phyloP scores from a whole-genome alignment of 1,139 yeast species.

The Hyphopichia khmerensis region DNA sequence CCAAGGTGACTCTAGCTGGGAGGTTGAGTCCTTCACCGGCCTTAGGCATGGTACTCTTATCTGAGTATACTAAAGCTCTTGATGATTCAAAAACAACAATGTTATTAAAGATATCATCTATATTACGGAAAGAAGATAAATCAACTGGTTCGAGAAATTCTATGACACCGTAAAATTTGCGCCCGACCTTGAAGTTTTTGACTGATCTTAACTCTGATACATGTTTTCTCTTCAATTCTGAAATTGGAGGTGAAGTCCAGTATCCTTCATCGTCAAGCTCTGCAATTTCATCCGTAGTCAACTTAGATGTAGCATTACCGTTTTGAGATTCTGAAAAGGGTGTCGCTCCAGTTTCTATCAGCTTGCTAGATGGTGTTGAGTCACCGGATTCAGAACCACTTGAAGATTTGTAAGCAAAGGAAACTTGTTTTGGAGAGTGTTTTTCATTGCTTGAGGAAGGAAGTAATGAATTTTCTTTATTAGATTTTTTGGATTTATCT shows the following conservation, averaged over 20 bases:
- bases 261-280: conserved; percentile 65
- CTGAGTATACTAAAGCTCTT: conserved; percentile 73
- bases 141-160: conserved; percentile 83
- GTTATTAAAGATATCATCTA: conserved; percentile 65
- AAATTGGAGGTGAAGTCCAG: conserved; percentile 80
- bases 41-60: conserved; percentile 57
- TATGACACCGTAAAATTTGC: conserved; percentile 73
- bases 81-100: conserved; percentile 61
- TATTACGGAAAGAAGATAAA: conserved; percentile 59
- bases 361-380: conserved; percentile 1
- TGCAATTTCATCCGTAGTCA: conserved; percentile 23
- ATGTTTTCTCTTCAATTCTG: conserved; percentile 58
- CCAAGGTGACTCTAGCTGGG: conserved; percentile 69
- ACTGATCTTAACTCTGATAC: conserved; percentile 65
- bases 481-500: conserved; percentile 36
- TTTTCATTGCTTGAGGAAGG: conserved; percentile 7
- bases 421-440: conserved; percentile 30
- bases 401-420: conserved; percentile 18
- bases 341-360: neutral
- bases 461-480: conserved; percentile 9
- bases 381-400: conserved; percentile 7
- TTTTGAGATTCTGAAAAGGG: too few relatives aligned
- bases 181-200: conserved; percentile 72
- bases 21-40: conserved; percentile 83
- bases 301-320: neutral